These are phyloP conservation scores for Tolypocladium tropicale DNA, from an alignment of 2,329 filamentous ascomycete species.

Conservation along the genomic window DNA sequence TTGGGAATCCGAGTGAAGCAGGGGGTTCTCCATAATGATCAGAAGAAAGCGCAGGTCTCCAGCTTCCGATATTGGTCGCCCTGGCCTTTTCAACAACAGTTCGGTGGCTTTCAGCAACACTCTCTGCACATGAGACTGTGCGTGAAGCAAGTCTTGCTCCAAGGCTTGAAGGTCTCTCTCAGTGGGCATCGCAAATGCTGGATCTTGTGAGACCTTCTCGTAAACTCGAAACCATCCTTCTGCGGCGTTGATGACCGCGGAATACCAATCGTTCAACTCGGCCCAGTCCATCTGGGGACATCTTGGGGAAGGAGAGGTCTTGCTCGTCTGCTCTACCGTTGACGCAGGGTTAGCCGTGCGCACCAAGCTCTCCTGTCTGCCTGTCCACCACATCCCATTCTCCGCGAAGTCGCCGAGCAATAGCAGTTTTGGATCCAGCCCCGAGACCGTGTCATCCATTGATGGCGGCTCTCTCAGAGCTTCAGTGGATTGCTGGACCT, in stretches of 20 bases:
- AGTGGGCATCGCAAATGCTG: slow-evolving; percentile 18
- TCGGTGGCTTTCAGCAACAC: slow-evolving; percentile 70
- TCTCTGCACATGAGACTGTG: slow-evolving; percentile 58
- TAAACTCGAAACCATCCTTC: slow-evolving; percentile 54
- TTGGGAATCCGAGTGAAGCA: slow-evolving; percentile 44
- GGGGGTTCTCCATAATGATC: slow-evolving; percentile 68
- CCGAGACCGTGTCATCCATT: slow-evolving; percentile 19
- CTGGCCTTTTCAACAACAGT: slow-evolving; percentile 68
- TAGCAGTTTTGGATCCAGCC: slow-evolving; percentile 65
- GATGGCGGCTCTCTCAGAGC: slow-evolving; percentile 8
- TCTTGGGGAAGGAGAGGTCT: slow-evolving; percentile 12
- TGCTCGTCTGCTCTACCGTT: not conserved
- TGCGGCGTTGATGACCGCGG: slow-evolving; percentile 56
- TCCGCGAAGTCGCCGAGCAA: slow-evolving; percentile 67
- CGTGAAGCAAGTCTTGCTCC: slow-evolving; percentile 38
- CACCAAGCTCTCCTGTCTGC: slow-evolving; percentile 33
- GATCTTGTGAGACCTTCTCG: slow-evolving; percentile 31
- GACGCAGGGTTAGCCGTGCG: not conserved
- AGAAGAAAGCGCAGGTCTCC: slow-evolving; percentile 69
- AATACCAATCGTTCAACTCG: slow-evolving; percentile 64
- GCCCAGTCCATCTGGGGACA: slow-evolving; percentile 68
- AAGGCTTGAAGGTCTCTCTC: slow-evolving; percentile 30
- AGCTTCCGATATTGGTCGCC: slow-evolving; percentile 55
- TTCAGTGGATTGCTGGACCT: slow-evolving; percentile 16
- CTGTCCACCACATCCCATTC: slow-evolving; percentile 77